Conservation (phyloP, 2,329 filamentous ascomycete genomes). For the Torrubiella hemipterigena region DNA sequence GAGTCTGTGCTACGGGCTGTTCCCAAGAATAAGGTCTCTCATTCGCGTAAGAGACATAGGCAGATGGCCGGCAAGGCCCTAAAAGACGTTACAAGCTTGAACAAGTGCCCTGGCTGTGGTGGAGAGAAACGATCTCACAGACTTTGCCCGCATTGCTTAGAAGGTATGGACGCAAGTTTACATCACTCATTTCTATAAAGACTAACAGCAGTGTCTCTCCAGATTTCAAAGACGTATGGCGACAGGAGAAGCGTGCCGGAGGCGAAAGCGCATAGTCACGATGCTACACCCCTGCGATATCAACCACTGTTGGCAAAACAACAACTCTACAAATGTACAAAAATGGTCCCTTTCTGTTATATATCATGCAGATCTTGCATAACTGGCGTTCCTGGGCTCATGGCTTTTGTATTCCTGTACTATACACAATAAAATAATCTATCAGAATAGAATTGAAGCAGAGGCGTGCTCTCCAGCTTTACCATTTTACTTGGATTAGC, state of each 20-base stretch:
- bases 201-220: constrained; percentile 4
- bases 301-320: too few relatives aligned
- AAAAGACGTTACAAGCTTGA: constrained; percentile 78
- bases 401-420: too few relatives aligned
- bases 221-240: constrained; percentile 36
- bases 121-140: constrained; percentile 79
- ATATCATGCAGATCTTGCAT: too few relatives aligned
- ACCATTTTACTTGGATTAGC: too few relatives aligned
- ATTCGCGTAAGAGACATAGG: constrained; percentile 86
- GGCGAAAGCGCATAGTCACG: too few relatives aligned
- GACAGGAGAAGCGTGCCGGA: constrained; percentile 23
- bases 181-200: background rate
- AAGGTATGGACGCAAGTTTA: constrained; percentile 44
- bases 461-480: too few relatives aligned
- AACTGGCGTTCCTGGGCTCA: too few relatives aligned
- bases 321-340: constrained; percentile 15
- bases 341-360: too few relatives aligned
- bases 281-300: too few relatives aligned
- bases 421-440: too few relatives aligned
- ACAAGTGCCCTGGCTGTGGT: constrained; percentile 83
- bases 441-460: too few relatives aligned
- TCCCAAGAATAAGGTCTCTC: constrained; percentile 97
- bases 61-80: constrained; percentile 93
- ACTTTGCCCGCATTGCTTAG: constrained; percentile 76
- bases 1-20: constrained; percentile 85